Percentiles rank a stretch among this genome's conserved stretches.
phyloP scores from a whole-genome alignment of 2,329 filamentous ascomycete species.

The Ophiostoma populinum region DNA sequence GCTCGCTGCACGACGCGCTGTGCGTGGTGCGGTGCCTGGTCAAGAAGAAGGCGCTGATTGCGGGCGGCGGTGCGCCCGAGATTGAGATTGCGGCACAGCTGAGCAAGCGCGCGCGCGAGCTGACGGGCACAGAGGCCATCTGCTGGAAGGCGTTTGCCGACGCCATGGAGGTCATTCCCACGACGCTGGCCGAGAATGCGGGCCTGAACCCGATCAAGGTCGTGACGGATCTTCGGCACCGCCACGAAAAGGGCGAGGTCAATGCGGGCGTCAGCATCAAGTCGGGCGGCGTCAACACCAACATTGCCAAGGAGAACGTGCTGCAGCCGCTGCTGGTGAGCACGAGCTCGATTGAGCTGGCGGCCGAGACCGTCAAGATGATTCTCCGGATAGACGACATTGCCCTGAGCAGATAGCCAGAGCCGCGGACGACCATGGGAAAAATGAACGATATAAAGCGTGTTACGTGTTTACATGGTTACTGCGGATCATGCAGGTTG shows the following conservation, averaged over 20 bases:
- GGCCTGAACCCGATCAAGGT: conserved; percentile 98
- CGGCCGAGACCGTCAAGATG: conserved; percentile 98
- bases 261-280: conserved; percentile 97
- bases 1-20: conserved; percentile 88
- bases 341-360: conserved; percentile 93
- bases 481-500: too few relatives aligned
- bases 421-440: too few relatives aligned
- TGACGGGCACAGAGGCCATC: conserved; percentile 85
- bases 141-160: conserved; percentile 99
- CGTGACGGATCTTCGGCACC: conserved; percentile 84
- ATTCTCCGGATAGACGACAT: conserved; percentile 52
- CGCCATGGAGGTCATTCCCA: conserved; percentile 91
- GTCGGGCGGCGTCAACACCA: conserved; percentile 88
- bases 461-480: too few relatives aligned
- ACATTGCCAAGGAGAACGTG: conserved; percentile 94
- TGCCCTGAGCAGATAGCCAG: conserved; percentile 38
- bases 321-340: conserved; percentile 90
- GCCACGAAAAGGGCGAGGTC: conserved; percentile 87
- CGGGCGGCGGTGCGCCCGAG: conserved; percentile 88
- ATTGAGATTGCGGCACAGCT: conserved; percentile 88
- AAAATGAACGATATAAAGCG: conserved; percentile 1
- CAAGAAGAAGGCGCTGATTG: conserved; percentile 98
- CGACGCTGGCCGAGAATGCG: conserved; percentile 91
- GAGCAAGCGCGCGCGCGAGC: conserved; percentile 60
- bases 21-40: conserved; percentile 95